Conservation (phyloP, 2,329 filamentous ascomycete species). For the Exophiala dermatitidis region DNA sequence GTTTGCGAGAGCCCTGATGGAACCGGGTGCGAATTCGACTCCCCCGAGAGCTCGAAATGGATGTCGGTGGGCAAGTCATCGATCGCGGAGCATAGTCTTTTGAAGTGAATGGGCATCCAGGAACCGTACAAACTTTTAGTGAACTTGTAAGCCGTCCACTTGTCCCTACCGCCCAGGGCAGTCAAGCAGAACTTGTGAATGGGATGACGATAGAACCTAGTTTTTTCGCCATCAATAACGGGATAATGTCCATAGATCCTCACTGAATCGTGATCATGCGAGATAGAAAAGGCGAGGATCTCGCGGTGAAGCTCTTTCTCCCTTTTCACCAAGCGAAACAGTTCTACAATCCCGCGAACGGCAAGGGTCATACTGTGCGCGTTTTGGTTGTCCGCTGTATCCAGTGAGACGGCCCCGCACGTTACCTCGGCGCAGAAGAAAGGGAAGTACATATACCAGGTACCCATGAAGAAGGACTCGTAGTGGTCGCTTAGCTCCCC, state of each 20-base stretch:
- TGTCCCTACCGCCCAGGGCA: slow-evolving; percentile 30
- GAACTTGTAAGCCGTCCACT: slow-evolving; percentile 35
- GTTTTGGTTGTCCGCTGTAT: slow-evolving; percentile 30
- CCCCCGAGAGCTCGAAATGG: not conserved
- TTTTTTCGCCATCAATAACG: slow-evolving; percentile 31
- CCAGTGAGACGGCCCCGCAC: slow-evolving; percentile 12
- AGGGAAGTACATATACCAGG: slow-evolving; percentile 27
- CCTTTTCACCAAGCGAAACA: slow-evolving; percentile 34
- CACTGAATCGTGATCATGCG: slow-evolving; percentile 24
- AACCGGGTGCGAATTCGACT: not conserved
- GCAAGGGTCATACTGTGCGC: slow-evolving; percentile 32
- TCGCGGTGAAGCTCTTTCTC: slow-evolving; percentile 14
- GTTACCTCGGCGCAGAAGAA: slow-evolving; percentile 29
- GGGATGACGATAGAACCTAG: slow-evolving; percentile 35
- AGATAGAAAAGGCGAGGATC: slow-evolving; percentile 17
- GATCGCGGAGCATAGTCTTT: slow-evolving; percentile 35
- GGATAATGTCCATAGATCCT: slow-evolving; percentile 40
- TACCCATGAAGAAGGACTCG: slow-evolving; percentile 24
- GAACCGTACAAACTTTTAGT: slow-evolving; percentile 33
- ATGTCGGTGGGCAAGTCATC: slow-evolving; percentile 22
- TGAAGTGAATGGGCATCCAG: slow-evolving; percentile 34
- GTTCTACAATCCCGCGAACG: slow-evolving; percentile 35
- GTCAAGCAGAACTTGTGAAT: slow-evolving; percentile 34
- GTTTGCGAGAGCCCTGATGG: not conserved
- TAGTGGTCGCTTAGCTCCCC: slow-evolving; percentile 19